Base-by-base conservation (phyloP, 2,329 filamentous ascomycete genomes). In the Paecilomyces variotii region DNA sequence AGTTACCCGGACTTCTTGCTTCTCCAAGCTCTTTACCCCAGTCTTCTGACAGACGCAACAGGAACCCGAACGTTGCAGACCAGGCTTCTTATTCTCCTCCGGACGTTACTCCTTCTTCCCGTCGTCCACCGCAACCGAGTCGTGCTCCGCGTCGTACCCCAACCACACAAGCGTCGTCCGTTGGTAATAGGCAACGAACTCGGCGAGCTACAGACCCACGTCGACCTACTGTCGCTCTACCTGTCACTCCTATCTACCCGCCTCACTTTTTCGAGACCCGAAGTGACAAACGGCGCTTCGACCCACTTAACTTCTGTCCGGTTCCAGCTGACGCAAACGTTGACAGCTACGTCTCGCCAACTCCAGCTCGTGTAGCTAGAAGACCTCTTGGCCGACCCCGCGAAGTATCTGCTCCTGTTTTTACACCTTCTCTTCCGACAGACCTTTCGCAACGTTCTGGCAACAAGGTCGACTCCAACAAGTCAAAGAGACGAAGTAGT, bases 241-340 rank as follows among this genome's bases (percentile, higher is more conserved):
- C 34, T 25, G 54, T 39, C 27, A 35, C 39, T 24, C 26, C 54
- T n/a, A 28, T 19, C 5, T 55, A 39, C 26, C 54, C 54, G 24
- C 57, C 62, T n/a, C 56, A 62, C 55, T 56, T 59, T n/a, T 65
- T 65, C 35, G 53, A 61, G 51, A 65, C 63, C 27, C 26, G 58
- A 28, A 60, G 55, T 28, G 57, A 45, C 32, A 57, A 53, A 39
- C 39, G 50, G 24, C 53, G 34, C 30, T 63, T 57, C 32, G 56
- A 65, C 26, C 62, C 63, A n/a, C 56, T 65, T 19, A 61, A 62
- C 39, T 65, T 61, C 35, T 52, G 61, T 28, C 63, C 62, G 2
- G 56, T 59, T 53, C 55, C 39, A 39, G 32, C 57, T n/a, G 39
- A 53, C 7, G 5, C n/a, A 10, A 34, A 49, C 25, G 12, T 10